phyloP scores from a whole-genome alignment of 495 filamentous ascomycete genomes.

The Platismatia glauca region DNA sequence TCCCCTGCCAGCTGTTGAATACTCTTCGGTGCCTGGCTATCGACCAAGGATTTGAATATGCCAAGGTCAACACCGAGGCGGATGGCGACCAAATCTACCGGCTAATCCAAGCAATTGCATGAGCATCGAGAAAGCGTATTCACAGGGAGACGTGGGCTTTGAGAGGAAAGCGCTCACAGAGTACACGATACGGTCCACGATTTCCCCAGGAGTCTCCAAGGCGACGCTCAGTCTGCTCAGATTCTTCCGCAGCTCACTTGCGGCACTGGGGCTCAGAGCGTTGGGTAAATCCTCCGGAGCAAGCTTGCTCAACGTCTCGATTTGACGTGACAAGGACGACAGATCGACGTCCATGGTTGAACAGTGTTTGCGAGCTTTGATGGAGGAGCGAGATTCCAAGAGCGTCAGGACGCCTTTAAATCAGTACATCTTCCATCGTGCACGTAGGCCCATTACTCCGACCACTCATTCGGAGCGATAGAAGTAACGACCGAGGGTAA shows the following conservation, averaged over 20 bases:
- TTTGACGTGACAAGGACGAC: background rate
- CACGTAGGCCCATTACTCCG: too few species aligned
- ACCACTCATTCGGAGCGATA: too few species aligned
- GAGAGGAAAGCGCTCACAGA: background rate
- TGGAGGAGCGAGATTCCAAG: too few species aligned
- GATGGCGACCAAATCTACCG: background rate
- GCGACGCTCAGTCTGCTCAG: background rate
- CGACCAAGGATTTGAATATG: background rate
- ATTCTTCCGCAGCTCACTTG: background rate
- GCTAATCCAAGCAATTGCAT: background rate
- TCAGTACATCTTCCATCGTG: too few species aligned
- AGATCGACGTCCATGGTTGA: background rate
- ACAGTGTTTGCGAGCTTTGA: background rate
- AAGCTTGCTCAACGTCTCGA: background rate
- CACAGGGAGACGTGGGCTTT: background rate
- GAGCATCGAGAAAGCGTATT: background rate
- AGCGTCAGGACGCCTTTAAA: too few species aligned
- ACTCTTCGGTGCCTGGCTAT: background rate
- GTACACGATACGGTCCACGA: background rate
- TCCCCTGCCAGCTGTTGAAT: background rate
- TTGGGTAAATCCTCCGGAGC: background rate
- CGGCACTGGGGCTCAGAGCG: background rate
- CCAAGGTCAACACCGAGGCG: background rate
- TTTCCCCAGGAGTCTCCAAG: background rate
- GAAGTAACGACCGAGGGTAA: too few species aligned